Conservation (phyloP, 345 rosid species). For the Eucalyptus guilfoylei region DNA sequence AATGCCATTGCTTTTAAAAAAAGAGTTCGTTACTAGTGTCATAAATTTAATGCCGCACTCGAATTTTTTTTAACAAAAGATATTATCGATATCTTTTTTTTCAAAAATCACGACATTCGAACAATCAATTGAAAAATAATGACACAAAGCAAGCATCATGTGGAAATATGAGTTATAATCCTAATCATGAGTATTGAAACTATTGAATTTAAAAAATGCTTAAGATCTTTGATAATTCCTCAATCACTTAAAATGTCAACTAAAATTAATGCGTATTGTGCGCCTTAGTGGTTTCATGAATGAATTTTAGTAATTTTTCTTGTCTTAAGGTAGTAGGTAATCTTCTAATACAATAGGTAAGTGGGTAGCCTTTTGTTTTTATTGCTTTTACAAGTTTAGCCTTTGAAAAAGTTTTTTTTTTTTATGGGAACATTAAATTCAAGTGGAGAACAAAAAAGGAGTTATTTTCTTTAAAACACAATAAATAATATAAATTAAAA, state of each 20-base stretch:
- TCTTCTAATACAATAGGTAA: not conserved
- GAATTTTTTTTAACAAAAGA: accelerated
- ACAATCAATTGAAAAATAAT: accelerated
- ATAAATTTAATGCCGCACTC: accelerated
- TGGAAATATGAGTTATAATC: accelerated
- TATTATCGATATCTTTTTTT: accelerated
- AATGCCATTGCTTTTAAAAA: not conserved
- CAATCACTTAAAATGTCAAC: accelerated
- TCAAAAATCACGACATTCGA: accelerated
- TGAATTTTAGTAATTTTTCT: not conserved
- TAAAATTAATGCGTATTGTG: accelerated
- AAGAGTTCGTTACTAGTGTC: accelerated
- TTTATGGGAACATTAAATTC: not conserved
- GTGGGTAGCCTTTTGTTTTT: not conserved
- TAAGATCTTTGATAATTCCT: not conserved
- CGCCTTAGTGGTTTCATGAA: accelerated
- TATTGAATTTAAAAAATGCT: not conserved
- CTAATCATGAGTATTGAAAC: not conserved
- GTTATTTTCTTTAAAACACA: not conserved
- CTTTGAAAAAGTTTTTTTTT: not conserved
- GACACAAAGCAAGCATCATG: accelerated
- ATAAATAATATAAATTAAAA: not conserved
- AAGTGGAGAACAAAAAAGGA: not conserved
- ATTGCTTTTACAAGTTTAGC: not conserved
- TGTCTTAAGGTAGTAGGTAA: not conserved